Base-by-base conservation (phyloP, 202 grass and related monocot species). In the Setaria italica region DNA sequence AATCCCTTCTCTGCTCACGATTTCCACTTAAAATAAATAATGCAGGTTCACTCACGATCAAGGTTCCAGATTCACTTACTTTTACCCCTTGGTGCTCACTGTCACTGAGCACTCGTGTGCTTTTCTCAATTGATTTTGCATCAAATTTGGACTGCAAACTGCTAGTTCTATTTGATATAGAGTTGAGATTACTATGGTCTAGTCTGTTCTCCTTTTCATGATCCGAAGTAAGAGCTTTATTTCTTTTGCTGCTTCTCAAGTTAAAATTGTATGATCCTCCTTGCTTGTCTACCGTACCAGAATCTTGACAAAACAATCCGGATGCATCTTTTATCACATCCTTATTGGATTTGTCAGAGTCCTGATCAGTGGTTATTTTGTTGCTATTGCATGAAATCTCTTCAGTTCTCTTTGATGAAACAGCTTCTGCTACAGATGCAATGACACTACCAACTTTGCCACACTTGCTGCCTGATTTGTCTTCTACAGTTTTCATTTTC, bases 1-100 rank as follows among this genome's bases (percentile, higher is more conserved):
- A 98, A 8, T 89, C 81, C 67, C 69, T 93, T 80, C 87, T 98
- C 78, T 94, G 89, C 59, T 82, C 25, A 66, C 80, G 83, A 66
- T 89, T 68, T 51, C 93, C 95, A 45, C 95, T 93, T 88, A 95
- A 88, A 87, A 98, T 93, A 93, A 98, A 98, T 51, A 80, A 90
- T 14, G 77, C 46, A 71, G 80, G 82, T 60, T 82, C 81, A 68
- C 74, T 80, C 9, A 37, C 53, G 32, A 66, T 79, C 51, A 81
- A 45, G 48, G 82, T 76, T 62, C 47, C 50, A 68, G 32, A 33
- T 60, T 72, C 74, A 48, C 53, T 86, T 90, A 2, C 69, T 85
- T 64, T 88, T 58, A 83, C 54, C 25, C 47, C 80, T 47, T 16
- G 39, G 65, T 57, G 59, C 68, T 80, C 53, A 57, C 20, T 59